Evolutionary conservation across 352 stramenopile species (phyloP), one percentile per base, ranked within the genome.

Genomic region (Globisporangium sylvaticum): DNA sequence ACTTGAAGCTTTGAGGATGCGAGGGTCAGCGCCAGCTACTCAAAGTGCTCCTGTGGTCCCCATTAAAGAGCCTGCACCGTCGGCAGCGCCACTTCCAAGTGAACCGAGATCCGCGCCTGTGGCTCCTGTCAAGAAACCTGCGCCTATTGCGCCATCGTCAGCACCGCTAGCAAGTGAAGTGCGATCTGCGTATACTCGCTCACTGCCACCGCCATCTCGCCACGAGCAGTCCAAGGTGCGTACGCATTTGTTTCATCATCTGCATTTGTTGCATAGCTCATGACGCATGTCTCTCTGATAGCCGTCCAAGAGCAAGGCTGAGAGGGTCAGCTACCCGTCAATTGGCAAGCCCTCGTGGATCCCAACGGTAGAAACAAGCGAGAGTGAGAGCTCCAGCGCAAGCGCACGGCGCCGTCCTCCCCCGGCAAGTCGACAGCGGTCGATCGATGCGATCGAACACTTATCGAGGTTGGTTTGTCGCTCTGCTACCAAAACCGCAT

Each of bases 341-440:
- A 72, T 92, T 3, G 74, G 76, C 29, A 88, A 88, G 62, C 73
- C 78, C 0, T 88, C 84, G 0, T 91, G 84, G 82, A 92, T 90
- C 76, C 70, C 66, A 15, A 66, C 65, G 4, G 67, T 73, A 25
- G 48, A 59, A 58, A 63, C n/a, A 20, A 54, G n/a, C 2, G 22
- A 4, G 9, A 14, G n/a, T 5, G 37, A 24, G 37, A 64, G 10
- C 53, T 59, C 55, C 27, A 55, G 9, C 52, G 65, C 64, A 37
- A 62, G 64, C 42, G 65, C 66, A 63, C 67, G 60, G 44, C 72
- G 9, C 74, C 74, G 60, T 3, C 57, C 72, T 9, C 46, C 37
- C 0, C 58, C 48, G 12, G 29, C 75, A 20, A 87, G 69, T 60
- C 75, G 81, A 2, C 81, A 88, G 65, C 68, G 75, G 29, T 92